Evolutionary conservation across 2,329 filamentous ascomycete species (phyloP).

Genomic region (Hypoxylon sp.): DNA sequence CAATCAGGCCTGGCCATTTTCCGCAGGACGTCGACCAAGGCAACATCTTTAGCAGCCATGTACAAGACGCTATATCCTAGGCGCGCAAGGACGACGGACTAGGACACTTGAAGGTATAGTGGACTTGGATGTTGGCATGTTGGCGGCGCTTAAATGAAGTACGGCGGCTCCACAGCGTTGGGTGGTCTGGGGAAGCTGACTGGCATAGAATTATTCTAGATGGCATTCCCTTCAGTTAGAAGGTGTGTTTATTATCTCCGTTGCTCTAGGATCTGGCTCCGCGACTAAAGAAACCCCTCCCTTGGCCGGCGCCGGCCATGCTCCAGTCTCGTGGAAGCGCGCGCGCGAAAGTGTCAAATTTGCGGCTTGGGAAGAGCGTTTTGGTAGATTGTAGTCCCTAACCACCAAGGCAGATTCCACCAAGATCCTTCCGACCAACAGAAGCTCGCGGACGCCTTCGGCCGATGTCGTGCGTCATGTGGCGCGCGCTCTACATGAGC

Average conservation of each 20-base stretch:
- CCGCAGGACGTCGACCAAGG: conserved; percentile 19
- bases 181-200: conserved; percentile 34
- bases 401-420: conserved; percentile 28
- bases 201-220: conserved; percentile 34
- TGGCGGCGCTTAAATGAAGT: conserved; percentile 39
- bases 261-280: conserved; percentile 15
- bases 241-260: conserved; percentile 17
- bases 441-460: conserved; percentile 19
- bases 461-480: conserved; percentile 41
- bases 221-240: conserved; percentile 16
- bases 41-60: conserved; percentile 16
- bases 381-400: conserved; percentile 32
- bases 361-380: conserved; percentile 15
- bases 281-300: conserved; percentile 13
- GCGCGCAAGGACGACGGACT: conserved; percentile 36
- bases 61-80: conserved; percentile 28
- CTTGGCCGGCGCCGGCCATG: conserved; percentile 31
- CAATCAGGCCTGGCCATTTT: conserved; percentile 13
- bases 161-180: conserved; percentile 36
- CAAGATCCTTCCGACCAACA: conserved; percentile 31
- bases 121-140: conserved; percentile 26
- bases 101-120: conserved; percentile 22
- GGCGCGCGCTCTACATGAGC: conserved; percentile 39
- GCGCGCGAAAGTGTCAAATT: conserved; percentile 36
- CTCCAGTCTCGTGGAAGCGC: conserved; percentile 35